phyloP scores from a whole-genome alignment of 2,329 filamentous ascomycete genomes.

The Aspergillus novofumigatus region DNA sequence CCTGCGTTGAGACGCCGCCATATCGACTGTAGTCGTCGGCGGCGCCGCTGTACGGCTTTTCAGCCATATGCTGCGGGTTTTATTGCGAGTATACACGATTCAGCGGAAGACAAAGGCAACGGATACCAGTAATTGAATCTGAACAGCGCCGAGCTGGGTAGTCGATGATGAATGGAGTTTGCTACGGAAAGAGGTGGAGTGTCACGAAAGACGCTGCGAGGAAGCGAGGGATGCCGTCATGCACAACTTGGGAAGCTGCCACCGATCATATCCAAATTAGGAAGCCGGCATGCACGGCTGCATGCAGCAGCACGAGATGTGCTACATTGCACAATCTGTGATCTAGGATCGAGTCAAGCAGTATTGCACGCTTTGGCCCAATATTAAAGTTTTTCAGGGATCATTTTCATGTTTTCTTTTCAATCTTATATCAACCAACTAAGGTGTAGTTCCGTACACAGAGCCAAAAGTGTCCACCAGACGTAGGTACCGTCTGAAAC shows the following conservation, averaged over 20 bases:
- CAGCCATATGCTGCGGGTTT: conserved; percentile 9
- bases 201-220: background rate
- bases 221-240: conserved; percentile 9
- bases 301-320: conserved; percentile 1
- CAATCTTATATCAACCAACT: background rate
- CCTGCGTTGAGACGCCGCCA: conserved; percentile 14
- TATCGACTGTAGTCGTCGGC: conserved; percentile 19
- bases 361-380: background rate
- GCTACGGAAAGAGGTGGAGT: background rate
- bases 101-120: background rate
- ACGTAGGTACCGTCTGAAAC: background rate
- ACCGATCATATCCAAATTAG: conserved; percentile 13
- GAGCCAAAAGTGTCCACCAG: too few relatives aligned
- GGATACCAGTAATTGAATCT: background rate
- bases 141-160: background rate
- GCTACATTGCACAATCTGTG: background rate
- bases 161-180: background rate
- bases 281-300: conserved; percentile 5
- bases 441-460: too few relatives aligned
- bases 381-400: background rate
- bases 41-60: conserved; percentile 9
- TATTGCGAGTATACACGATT: background rate
- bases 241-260: background rate
- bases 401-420: background rate
- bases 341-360: background rate